A percentile compares a stretch with the other conserved stretches of the same genome.
Evolutionary conservation across 305 asterid genomes (phyloP).

Genomic region (Fraxinus sp.): DNA sequence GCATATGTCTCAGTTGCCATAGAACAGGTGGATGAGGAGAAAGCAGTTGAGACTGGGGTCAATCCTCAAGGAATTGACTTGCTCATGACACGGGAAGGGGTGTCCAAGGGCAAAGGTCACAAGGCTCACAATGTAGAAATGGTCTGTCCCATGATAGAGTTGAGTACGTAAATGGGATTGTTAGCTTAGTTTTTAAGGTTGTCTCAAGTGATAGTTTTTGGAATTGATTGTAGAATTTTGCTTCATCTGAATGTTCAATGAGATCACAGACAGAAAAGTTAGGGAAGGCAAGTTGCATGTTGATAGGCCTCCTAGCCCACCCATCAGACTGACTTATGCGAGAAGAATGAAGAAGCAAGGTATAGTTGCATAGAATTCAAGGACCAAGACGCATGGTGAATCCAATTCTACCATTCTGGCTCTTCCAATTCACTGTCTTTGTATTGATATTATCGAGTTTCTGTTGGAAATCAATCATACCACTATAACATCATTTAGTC

Average conservation of each 20-base stretch:
- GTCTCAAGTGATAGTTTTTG: slow-evolving; percentile 22
- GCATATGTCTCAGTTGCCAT: slow-evolving; percentile 37
- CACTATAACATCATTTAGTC: background rate
- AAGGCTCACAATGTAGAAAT: slow-evolving; percentile 75
- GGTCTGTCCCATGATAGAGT: slow-evolving; percentile 86
- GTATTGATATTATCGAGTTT: background rate
- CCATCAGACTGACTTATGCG: background rate
- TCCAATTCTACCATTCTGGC: background rate
- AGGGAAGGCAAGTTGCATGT: background rate
- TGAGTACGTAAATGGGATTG: slow-evolving; percentile 44
- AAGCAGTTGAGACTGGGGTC: slow-evolving; percentile 65
- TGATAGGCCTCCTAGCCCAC: background rate
- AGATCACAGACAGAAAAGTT: background rate
- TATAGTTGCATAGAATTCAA: background rate
- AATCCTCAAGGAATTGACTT: slow-evolving; percentile 73
- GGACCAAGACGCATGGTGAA: background rate
- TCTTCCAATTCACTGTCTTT: background rate
- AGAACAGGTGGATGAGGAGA: slow-evolving; percentile 55
- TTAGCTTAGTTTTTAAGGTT: slow-evolving; percentile 13
- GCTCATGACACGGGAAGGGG: slow-evolving; percentile 88
- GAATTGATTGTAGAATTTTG: slow-evolving; percentile 8
- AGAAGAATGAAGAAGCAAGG: background rate
- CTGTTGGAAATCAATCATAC: background rate
- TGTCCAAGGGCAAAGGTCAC: slow-evolving; percentile 68
- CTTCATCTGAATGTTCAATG: slow-evolving; percentile 1